A percentile compares a stretch with the other conserved stretches of the same genome.
Evolutionary conservation across 805 yeast genomes (phyloP).

Genomic region (Gaillardinia entomophila): DNA sequence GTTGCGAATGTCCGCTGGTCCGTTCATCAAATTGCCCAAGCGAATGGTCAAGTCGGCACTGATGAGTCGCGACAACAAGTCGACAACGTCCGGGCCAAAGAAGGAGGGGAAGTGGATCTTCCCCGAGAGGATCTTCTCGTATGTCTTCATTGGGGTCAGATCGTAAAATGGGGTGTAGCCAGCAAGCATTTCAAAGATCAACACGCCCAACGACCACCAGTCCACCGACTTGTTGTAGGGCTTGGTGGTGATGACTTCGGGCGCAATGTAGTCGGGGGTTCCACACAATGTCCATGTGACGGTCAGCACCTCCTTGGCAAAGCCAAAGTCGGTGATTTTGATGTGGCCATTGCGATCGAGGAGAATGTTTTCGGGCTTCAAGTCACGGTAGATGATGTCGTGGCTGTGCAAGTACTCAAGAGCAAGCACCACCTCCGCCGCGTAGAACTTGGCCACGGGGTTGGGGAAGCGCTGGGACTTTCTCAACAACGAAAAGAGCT

Average conservation of each 20-base stretch:
- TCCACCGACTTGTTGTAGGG: conserved; percentile 60
- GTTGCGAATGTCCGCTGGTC: conserved; percentile 49
- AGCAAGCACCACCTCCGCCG: conserved; percentile 57
- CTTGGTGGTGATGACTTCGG: conserved; percentile 59
- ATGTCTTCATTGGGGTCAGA: conserved; percentile 58
- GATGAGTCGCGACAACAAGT: conserved; percentile 45
- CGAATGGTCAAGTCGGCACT: conserved; percentile 51
- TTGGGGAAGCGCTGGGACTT: conserved; percentile 57
- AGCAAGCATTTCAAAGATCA: conserved; percentile 57
- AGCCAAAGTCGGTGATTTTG: conserved; percentile 57
- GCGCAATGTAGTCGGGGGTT: conserved; percentile 61
- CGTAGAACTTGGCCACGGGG: conserved; percentile 59
- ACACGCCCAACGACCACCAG: conserved; percentile 62
- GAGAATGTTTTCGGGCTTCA: conserved; percentile 56
- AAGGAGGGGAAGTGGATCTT: conserved; percentile 48
- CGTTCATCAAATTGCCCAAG: conserved; percentile 53
- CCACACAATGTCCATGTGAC: conserved; percentile 61
- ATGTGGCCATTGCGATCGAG: conserved; percentile 57
- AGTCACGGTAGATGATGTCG: conserved; percentile 55
- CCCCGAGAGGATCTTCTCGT: conserved; percentile 53
- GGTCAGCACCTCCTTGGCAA: conserved; percentile 55
- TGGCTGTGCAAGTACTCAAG: conserved; percentile 55
- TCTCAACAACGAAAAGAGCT: conserved; percentile 48
- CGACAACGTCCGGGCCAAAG: conserved; percentile 49
- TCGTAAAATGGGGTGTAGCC: conserved; percentile 62